These are phyloP conservation scores for Pisolithus orientalis DNA, from an alignment of 768 basidiomycete genomes.

Conservation along the genomic window DNA sequence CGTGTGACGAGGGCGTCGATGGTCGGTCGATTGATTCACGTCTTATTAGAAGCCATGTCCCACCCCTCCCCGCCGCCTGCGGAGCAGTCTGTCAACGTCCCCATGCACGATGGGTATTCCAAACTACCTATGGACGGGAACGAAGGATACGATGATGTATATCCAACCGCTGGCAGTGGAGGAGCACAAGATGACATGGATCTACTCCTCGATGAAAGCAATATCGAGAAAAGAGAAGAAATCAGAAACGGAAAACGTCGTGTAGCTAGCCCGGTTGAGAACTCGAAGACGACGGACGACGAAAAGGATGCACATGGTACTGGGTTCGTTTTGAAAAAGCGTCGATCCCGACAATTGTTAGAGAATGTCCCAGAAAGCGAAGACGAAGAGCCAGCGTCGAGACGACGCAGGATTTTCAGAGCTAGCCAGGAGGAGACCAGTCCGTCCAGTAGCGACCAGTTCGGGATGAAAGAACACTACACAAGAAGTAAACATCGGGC, in stretches of 20 bases:
- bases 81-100: neutral
- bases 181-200: constrained; percentile 3
- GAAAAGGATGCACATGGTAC: neutral
- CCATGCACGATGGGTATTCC: neutral
- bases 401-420: neutral
- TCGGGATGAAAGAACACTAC: neutral
- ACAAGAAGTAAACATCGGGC: neutral
- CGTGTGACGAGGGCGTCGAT: neutral
- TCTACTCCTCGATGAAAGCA: neutral
- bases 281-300: neutral
- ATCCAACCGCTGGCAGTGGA: neutral
- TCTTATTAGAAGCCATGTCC: neutral
- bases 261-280: neutral
- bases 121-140: neutral
- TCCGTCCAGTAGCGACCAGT: neutral
- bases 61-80: neutral
- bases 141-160: neutral
- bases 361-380: neutral
- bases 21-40: neutral
- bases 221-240: neutral
- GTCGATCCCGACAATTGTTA: neutral
- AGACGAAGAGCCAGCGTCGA: neutral
- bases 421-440: neutral
- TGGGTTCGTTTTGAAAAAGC: neutral
- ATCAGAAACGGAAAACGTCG: neutral